Base-by-base conservation (phyloP, 345 rosid genomes). In the Acer yangbiense region DNA sequence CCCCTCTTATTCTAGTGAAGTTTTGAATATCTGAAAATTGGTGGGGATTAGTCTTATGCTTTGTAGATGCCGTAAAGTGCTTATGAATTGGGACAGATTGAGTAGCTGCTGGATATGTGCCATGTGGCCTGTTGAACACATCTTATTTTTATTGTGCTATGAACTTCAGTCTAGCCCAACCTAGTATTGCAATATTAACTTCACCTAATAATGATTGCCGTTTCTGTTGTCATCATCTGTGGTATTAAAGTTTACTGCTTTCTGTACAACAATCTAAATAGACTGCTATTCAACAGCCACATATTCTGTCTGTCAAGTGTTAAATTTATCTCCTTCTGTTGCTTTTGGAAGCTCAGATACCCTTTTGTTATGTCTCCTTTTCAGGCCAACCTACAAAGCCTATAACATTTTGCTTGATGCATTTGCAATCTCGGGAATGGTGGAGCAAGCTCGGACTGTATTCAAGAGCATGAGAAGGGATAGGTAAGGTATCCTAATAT, bases 391-490 rank as follows among this genome's bases (percentile, higher is more conserved):
- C 17, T 94, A 82, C 77, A 90, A 92, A 87, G 97, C 98, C 58
- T 95, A 95, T 82, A 93, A 95, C 82, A 92, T 92, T 79, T 86
- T 95, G 88, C 99, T 95, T 64, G 95, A 93, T 85, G 94, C 99
- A 75, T 96, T 96, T 70, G 97, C 98, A 63, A 90, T 96, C 52
- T 91, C 95, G 23, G 98, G 97, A 65, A 96, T 92, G 99, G 95
- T 91, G 85, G 99, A 96, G 81, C 98, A 96, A 83, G 97, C 99
- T 74, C 86, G 85, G 70, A 86, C 82, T 1, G 93, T 93, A 25
- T 96, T 96, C 88, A 91, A 89, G 85, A 89, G 95, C 90, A 95
- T 95, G 99, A 90, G 95, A 81, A 88, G 99, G 68, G 95, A 96
- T 86, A 90, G 97, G 98, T 96, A 86, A 74, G 48, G 20, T 21